These are phyloP conservation scores for Coemansia aciculifera DNA, from an alignment of 192 early-diverging fungal species.

Conservation along the genomic window DNA sequence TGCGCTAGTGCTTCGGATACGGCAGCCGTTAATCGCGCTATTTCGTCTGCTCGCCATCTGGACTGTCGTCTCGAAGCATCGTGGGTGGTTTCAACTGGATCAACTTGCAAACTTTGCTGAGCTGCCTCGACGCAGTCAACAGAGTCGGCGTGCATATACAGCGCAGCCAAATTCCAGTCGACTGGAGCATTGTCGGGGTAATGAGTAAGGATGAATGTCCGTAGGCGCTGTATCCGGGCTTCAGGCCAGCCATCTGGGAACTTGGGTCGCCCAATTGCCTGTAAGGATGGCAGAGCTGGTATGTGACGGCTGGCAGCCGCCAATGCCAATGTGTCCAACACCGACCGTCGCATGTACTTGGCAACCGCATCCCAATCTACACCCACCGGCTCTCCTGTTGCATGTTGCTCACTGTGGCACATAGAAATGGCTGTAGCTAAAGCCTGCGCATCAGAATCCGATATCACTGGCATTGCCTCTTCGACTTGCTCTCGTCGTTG, in stretches of 20 bases:
- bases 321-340: constrained; percentile 3
- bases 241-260: background rate
- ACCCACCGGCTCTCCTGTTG: background rate
- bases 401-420: background rate
- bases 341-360: background rate
- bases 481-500: background rate
- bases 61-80: constrained; percentile 3
- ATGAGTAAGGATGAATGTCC: background rate
- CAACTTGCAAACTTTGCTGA: background rate
- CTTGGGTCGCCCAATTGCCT: background rate
- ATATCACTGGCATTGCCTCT: background rate
- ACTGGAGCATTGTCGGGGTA: background rate
- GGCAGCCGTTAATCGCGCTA: background rate
- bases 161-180: constrained; percentile 3
- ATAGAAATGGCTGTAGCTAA: background rate
- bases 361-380: background rate
- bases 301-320: background rate
- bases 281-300: background rate
- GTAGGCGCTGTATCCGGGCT: background rate
- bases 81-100: background rate
- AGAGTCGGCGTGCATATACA: constrained; percentile 7
- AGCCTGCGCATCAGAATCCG: background rate
- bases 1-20: background rate
- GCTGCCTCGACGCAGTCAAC: constrained; percentile 2
- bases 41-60: constrained; percentile 6